phyloP scores from a whole-genome alignment of 2,329 filamentous ascomycete genomes.

The Aspergillus phoenicis region DNA sequence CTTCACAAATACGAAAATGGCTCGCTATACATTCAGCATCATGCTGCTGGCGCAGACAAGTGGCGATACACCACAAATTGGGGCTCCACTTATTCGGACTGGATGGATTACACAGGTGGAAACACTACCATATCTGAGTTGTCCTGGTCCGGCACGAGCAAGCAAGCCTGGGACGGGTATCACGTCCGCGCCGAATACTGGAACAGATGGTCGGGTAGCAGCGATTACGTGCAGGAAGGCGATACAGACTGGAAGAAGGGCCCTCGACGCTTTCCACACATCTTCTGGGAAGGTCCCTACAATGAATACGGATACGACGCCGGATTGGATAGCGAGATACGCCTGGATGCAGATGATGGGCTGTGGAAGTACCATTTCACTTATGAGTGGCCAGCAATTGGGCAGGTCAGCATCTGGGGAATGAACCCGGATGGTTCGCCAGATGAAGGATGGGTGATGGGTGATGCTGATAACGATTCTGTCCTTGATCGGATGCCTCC shows the following conservation, averaged over 20 bases:
- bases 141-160: conserved; percentile 58
- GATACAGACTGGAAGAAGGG: conserved; percentile 50
- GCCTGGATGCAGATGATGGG: conserved; percentile 48
- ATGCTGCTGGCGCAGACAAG: conserved; percentile 61
- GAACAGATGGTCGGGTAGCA: conserved; percentile 59
- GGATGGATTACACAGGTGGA: conserved; percentile 56
- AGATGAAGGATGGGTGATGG: conserved; percentile 60
- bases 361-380: conserved; percentile 63
- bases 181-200: conserved; percentile 66
- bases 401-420: conserved; percentile 67
- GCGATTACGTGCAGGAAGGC: conserved; percentile 60
- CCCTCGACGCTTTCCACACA: conserved; percentile 60
- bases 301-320: conserved; percentile 66
- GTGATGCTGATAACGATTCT: conserved; percentile 62
- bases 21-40: conserved; percentile 55
- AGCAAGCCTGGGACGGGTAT: conserved; percentile 61
- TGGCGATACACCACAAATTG: conserved; percentile 65
- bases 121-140: conserved; percentile 52
- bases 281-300: conserved; percentile 63
- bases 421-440: conserved; percentile 64
- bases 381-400: conserved; percentile 63
- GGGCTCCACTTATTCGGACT: conserved; percentile 61
- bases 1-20: conserved; percentile 48
- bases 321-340: conserved; percentile 58
- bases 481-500: conserved; percentile 64